Base-by-base conservation (phyloP, 352 stramenopile species). In the Phytopythium delawarense region DNA sequence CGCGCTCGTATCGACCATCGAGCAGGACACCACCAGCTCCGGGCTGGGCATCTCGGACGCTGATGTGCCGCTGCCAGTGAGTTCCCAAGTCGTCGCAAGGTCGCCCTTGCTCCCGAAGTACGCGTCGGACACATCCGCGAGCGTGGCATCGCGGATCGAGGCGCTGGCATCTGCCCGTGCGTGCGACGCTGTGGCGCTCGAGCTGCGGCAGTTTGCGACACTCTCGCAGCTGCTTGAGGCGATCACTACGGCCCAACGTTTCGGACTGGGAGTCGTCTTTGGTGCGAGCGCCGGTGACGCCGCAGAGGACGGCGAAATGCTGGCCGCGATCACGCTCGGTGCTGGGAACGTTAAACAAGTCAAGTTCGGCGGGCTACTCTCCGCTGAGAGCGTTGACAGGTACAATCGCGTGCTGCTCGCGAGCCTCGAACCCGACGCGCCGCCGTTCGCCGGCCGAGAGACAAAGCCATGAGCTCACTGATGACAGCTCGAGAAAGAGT, bases 321-420 rank as follows among this genome's bases (percentile, higher is more conserved):
- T 89, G 0, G 65, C 65, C 1, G 76, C 79, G 4, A 51, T 93
- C 0, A 76, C 81, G 0, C 64, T 90, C 23, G 81, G 80, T 2
- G 30, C 76, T 13, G 80, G 81, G 7, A 46, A 45, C 21, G 55
- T 89, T 16, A 74, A 78, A 2, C 81, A 93, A 55, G 74, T 93
- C 64, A 89, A 90, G 62, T 89, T 93, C 39, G 84, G 84, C 4
- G 84, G 84, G 2, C 61, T 91, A 7, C 35, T 70, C 1, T 59
- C 71, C 7, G 66, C 67, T 2, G 80, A 86, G 2, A 72, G 68
- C 44, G 59, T 85, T 8, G 73, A 78, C 21, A 62, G 75, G 39
- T 91, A 93, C 69, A 88, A 87, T 35, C 70, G 82, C 35, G 46
- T 93, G 37, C 60, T 84, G 45, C 53, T 84, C 13, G 63, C 61